Conservation (phyloP, 2,329 filamentous ascomycete species). For the Apiospora hydei region DNA sequence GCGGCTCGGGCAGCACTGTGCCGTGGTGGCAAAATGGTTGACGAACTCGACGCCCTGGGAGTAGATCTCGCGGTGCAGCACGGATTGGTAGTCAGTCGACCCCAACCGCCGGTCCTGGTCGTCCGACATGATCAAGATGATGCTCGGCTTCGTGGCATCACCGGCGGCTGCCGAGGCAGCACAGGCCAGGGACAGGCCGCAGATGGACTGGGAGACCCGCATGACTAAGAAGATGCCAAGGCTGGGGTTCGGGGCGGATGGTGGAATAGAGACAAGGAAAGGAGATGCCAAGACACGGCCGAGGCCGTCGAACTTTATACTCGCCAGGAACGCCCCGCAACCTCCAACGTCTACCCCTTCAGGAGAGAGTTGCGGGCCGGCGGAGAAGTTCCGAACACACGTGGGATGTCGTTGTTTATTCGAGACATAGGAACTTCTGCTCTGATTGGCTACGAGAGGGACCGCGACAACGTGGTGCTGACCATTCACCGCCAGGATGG, state of each 20-base stretch:
- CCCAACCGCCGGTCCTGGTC: constrained; percentile 71
- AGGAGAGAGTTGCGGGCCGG: background rate
- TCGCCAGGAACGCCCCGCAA: background rate
- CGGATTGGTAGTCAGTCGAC: constrained; percentile 66
- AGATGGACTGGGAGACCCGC: background rate
- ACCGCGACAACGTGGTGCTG: background rate
- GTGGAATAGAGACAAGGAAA: background rate
- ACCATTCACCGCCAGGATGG: background rate
- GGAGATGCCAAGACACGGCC: background rate
- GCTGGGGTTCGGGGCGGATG: background rate
- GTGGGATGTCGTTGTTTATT: background rate
- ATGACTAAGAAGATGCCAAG: background rate
- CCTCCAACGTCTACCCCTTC: background rate
- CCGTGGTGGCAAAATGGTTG: constrained; percentile 71
- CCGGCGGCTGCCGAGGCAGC: background rate
- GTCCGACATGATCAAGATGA: constrained; percentile 73
- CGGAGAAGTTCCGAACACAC: background rate
- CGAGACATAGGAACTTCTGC: background rate
- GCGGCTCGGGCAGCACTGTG: constrained; percentile 46
- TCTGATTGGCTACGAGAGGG: background rate
- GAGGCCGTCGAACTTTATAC: background rate
- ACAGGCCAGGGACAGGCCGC: background rate
- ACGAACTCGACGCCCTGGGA: constrained; percentile 57
- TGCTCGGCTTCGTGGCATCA: constrained; percentile 52
- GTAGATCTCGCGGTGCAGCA: constrained; percentile 55